Conservation (phyloP, 129 eudicot genomes). For the Heracleum sosnowskyi region DNA sequence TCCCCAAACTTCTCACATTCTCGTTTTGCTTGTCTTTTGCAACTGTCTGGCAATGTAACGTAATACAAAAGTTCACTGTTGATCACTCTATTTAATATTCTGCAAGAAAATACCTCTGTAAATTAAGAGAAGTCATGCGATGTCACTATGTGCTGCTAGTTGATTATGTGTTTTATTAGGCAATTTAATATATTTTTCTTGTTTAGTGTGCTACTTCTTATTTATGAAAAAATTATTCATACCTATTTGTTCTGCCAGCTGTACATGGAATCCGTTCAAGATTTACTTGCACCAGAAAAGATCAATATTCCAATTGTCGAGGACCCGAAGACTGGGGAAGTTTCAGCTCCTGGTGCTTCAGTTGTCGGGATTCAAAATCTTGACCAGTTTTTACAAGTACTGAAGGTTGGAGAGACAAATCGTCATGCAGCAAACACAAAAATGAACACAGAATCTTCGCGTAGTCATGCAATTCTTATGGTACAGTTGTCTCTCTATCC, state of each 20-base stretch:
- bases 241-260: constrained; percentile 39
- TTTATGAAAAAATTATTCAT: constrained; percentile 5
- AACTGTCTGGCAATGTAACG: background rate
- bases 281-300: constrained; percentile 95
- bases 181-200: background rate
- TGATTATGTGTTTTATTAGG: background rate
- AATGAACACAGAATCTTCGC: constrained; percentile 92
- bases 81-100: background rate
- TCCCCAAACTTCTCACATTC: background rate
- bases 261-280: constrained; percentile 92
- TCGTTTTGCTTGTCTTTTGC: background rate
- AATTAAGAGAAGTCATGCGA: background rate
- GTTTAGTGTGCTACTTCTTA: background rate
- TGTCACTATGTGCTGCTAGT: background rate
- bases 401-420: constrained; percentile 83
- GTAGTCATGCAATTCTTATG: constrained; percentile 99
- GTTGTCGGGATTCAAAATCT: constrained; percentile 53
- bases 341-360: constrained; percentile 76
- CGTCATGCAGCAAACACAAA: constrained; percentile 99
- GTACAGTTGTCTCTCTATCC: constrained; percentile 26
- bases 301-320: constrained; percentile 76
- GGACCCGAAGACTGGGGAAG: constrained; percentile 89
- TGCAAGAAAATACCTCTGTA: background rate
- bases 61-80: background rate
- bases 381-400: constrained; percentile 61